Evolutionary conservation across 768 basidiomycete species (phyloP).

Genomic region (Boletales sp.): DNA sequence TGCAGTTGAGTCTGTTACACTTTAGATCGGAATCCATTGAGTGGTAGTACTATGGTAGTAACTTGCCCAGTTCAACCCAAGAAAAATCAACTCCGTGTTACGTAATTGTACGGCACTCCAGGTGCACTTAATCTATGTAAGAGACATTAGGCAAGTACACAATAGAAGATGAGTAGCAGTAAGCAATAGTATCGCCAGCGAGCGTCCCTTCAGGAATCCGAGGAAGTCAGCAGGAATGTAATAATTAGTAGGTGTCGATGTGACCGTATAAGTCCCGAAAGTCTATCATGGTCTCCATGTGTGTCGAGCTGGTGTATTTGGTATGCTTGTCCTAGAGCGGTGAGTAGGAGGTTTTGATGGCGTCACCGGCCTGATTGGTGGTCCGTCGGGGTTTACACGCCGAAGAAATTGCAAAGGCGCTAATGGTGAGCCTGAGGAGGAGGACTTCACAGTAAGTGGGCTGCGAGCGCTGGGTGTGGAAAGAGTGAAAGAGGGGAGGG

Average conservation of each 20-base stretch:
- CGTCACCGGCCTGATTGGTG: slow-evolving; percentile 52
- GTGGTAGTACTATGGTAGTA: no score
- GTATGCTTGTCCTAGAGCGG: slow-evolving; percentile 40
- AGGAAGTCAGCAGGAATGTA: slow-evolving; percentile 28
- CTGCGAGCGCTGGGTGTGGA: slow-evolving; percentile 46
- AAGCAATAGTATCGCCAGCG: slow-evolving; percentile 17
- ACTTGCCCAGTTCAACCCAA: not conserved
- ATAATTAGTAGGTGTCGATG: slow-evolving; percentile 22
- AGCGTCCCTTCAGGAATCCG: slow-evolving; percentile 21
- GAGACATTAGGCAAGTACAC: slow-evolving; percentile 24
- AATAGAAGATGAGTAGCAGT: slow-evolving; percentile 19
- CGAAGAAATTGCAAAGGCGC: slow-evolving; percentile 84
- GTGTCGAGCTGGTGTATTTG: slow-evolving; percentile 46
- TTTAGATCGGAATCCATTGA: slow-evolving; percentile 73
- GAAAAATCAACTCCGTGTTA: slow-evolving; percentile 2
- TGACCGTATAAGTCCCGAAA: slow-evolving; percentile 17
- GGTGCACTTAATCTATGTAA: slow-evolving; percentile 8
- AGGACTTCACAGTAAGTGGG: slow-evolving; percentile 44
- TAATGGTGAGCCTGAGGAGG: slow-evolving; percentile 68
- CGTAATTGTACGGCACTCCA: not conserved
- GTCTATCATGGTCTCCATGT: slow-evolving; percentile 61
- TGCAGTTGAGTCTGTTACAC: slow-evolving; percentile 78
- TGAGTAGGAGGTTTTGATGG: slow-evolving; percentile 59
- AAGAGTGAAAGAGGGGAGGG: slow-evolving; percentile 65
- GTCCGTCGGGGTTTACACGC: slow-evolving; percentile 62